Conservation (phyloP, 768 basidiomycete genomes). For the Russula abietina region DNA sequence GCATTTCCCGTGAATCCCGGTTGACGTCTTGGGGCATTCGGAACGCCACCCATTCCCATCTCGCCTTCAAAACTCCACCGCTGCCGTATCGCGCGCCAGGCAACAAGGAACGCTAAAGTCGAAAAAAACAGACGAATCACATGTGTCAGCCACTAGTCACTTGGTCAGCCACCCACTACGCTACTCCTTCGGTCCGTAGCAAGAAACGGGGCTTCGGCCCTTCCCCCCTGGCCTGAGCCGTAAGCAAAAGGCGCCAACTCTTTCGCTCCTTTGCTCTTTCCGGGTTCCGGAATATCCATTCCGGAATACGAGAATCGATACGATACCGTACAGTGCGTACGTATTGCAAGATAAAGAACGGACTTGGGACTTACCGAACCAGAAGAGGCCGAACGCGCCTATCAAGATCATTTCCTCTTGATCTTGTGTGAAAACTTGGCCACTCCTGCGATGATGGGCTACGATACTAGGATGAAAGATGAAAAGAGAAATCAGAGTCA, state of each 20-base stretch:
- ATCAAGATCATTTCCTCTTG: constrained; percentile 75
- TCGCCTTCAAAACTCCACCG: constrained; percentile 8
- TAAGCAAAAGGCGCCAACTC: background rate
- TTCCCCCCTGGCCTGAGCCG: background rate
- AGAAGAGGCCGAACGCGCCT: constrained; percentile 64
- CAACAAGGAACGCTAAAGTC: constrained; percentile 41
- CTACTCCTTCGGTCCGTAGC: background rate
- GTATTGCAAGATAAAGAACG: background rate
- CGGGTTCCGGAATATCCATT: too few species aligned
- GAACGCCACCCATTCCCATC: constrained; percentile 22
- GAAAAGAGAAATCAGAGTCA: background rate
- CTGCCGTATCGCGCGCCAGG: constrained; percentile 35
- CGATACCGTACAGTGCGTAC: background rate
- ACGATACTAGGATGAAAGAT: constrained; percentile 42
- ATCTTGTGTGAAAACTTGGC: constrained; percentile 54
- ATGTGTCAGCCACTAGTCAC: background rate
- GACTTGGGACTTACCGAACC: constrained; percentile 53
- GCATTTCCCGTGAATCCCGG: constrained; percentile 20
- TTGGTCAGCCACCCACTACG: background rate
- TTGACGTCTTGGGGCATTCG: constrained; percentile 22
- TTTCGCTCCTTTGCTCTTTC: too few species aligned
- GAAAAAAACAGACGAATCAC: background rate
- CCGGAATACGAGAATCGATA: too few species aligned
- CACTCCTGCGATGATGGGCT: constrained; percentile 59
- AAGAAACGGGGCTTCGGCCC: too few species aligned